These are phyloP conservation scores for Teratosphaeria pseudoeucalypti DNA, from an alignment of 2,329 filamentous ascomycete species.

Conservation along the genomic window DNA sequence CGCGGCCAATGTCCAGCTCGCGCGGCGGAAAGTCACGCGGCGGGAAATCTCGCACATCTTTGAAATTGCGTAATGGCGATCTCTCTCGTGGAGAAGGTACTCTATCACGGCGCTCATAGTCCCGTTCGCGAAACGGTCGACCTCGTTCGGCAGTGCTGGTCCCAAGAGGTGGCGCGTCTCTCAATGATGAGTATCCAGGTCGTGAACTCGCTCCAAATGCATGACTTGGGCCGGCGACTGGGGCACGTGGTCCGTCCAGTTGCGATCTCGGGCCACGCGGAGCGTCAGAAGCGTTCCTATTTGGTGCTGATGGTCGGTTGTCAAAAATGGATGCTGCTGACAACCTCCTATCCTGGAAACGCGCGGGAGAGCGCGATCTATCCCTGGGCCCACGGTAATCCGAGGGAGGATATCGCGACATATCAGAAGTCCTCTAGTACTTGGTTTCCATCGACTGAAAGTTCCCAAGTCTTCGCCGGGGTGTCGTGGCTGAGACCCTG, in stretches of 20 bases:
- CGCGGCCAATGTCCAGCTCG: slow-evolving; percentile 56
- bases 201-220: slow-evolving; percentile 46
- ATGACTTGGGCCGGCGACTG: slow-evolving; percentile 32
- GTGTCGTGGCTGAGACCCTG: not conserved
- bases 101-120: slow-evolving; percentile 46
- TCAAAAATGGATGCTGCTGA: slow-evolving; percentile 39
- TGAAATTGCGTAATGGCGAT: slow-evolving; percentile 48
- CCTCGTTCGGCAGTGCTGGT: slow-evolving; percentile 45
- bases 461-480: not conserved
- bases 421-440: slow-evolving; percentile 3
- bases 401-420: slow-evolving; percentile 27
- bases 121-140: slow-evolving; percentile 43
- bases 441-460: slow-evolving; percentile 3
- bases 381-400: slow-evolving; percentile 40
- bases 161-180: slow-evolving; percentile 47
- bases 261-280: slow-evolving; percentile 74
- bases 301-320: slow-evolving; percentile 15
- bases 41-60: slow-evolving; percentile 52
- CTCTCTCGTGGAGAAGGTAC: slow-evolving; percentile 53
- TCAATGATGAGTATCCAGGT: slow-evolving; percentile 25
- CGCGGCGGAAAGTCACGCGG: slow-evolving; percentile 51
- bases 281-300: slow-evolving; percentile 43
- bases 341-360: slow-evolving; percentile 60
- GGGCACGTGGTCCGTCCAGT: slow-evolving; percentile 48
- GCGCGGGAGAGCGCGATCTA: slow-evolving; percentile 61